These are phyloP conservation scores for Capsella bursapastoris DNA, from an alignment of 345 rosid genomes.

Conservation along the genomic window DNA sequence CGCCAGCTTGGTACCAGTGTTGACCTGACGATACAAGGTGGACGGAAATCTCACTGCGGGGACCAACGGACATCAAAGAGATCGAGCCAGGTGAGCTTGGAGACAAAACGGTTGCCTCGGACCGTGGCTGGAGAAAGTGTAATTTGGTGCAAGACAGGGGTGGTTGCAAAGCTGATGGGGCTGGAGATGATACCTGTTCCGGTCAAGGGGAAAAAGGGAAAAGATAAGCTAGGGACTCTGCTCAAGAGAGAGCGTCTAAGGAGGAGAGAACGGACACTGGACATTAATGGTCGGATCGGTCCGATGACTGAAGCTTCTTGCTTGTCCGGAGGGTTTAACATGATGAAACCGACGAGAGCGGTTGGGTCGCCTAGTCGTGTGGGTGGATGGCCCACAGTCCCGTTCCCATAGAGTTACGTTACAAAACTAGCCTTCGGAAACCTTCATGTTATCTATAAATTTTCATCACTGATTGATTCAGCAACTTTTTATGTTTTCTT, in stretches of 20 bases:
- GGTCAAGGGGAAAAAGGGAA: constrained; percentile 35
- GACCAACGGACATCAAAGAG: constrained; percentile 38
- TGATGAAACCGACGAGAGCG: constrained; percentile 43
- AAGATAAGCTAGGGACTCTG: constrained; percentile 41
- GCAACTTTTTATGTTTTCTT: constrained; percentile 6
- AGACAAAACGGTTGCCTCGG: constrained; percentile 43
- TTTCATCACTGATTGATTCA: constrained; percentile 7
- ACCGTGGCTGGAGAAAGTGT: constrained; percentile 64
- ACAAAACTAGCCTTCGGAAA: not conserved
- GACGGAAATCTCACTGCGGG: constrained; percentile 41
- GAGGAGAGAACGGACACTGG: constrained; percentile 55
- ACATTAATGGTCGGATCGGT: constrained; percentile 22
- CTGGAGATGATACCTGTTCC: constrained; percentile 82
- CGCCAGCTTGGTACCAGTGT: constrained; percentile 38
- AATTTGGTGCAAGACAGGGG: constrained; percentile 92
- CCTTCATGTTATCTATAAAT: constrained; percentile 14
- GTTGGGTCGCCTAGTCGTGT: constrained; percentile 35
- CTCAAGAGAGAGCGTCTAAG: constrained; percentile 57
- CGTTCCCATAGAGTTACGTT: constrained; percentile 47
- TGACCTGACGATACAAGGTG: constrained; percentile 30
- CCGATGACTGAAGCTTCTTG: constrained; percentile 42
- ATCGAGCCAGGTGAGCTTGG: constrained; percentile 34
- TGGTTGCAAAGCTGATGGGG: constrained; percentile 90
- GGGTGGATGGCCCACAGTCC: constrained; percentile 54
- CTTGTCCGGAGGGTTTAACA: constrained; percentile 46